These are phyloP conservation scores for Cladophialophora exuberans DNA, from an alignment of 2,329 filamentous ascomycete genomes.

Conservation along the genomic window DNA sequence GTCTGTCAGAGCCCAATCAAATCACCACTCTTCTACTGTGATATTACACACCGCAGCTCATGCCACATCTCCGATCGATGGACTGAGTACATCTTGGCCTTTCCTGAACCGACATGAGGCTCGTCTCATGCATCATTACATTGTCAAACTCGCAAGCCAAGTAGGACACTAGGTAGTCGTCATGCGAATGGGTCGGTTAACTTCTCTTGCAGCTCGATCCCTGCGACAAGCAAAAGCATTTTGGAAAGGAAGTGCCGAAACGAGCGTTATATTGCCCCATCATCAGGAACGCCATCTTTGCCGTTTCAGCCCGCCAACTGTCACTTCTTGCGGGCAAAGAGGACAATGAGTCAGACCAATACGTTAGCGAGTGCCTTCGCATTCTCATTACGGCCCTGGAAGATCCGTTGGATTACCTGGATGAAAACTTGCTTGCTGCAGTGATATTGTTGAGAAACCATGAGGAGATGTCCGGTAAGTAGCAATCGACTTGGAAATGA, in stretches of 20 bases:
- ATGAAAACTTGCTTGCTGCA: constrained; percentile 52
- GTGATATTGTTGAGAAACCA: constrained; percentile 55
- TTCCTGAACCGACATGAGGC: constrained; percentile 37
- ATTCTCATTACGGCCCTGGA: constrained; percentile 51
- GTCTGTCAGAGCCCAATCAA: neutral
- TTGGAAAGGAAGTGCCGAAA: constrained; percentile 51
- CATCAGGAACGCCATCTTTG: constrained; percentile 52
- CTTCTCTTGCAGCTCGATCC: constrained; percentile 38
- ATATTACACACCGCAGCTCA: neutral
- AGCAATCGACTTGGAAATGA: neutral
- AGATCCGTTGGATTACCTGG: constrained; percentile 46
- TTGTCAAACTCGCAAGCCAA: constrained; percentile 40
- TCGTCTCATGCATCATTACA: constrained; percentile 40
- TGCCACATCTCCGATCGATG: constrained; percentile 10
- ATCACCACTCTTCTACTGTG: constrained; percentile 6
- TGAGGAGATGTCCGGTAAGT: constrained; percentile 44
- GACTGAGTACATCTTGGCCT: constrained; percentile 17
- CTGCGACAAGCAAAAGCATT: constrained; percentile 43
- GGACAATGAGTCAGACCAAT: constrained; percentile 50
- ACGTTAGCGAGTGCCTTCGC: constrained; percentile 52
- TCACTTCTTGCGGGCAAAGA: constrained; percentile 42
- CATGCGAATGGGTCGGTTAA: neutral
- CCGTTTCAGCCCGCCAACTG: constrained; percentile 51
- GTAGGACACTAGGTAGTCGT: constrained; percentile 31
- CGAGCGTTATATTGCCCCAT: constrained; percentile 52